These are phyloP conservation scores for Vigna angularis DNA, from an alignment of 306 rosid genomes.

Conservation along the genomic window DNA sequence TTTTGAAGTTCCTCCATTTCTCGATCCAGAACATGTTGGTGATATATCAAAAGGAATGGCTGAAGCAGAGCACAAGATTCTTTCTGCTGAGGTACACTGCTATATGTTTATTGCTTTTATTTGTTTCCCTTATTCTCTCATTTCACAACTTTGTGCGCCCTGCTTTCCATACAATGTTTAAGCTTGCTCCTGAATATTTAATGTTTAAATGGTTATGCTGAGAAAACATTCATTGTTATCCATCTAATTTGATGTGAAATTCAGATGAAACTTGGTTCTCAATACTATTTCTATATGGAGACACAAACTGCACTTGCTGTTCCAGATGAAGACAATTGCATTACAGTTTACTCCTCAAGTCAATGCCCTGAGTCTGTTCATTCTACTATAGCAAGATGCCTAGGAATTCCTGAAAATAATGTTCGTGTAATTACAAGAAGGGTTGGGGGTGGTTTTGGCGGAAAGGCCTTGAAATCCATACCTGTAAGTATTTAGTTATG, in stretches of 20 bases:
- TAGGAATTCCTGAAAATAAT: slow-evolving; percentile 78
- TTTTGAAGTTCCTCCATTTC: slow-evolving; percentile 63
- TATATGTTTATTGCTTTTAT: background rate
- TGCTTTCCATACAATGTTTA: slow-evolving; percentile 19
- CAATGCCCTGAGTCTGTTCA: slow-evolving; percentile 69
- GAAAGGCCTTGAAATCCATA: slow-evolving; percentile 60
- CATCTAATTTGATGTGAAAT: slow-evolving; percentile 37
- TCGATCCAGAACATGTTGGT: slow-evolving; percentile 71
- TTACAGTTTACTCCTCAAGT: slow-evolving; percentile 71
- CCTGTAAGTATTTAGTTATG: slow-evolving; percentile 61
- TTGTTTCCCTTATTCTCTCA: background rate
- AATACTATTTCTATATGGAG: slow-evolving; percentile 93
- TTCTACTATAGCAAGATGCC: slow-evolving; percentile 69
- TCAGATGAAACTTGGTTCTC: slow-evolving; percentile 86
- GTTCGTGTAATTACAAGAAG: slow-evolving; percentile 90
- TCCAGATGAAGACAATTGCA: slow-evolving; percentile 95
- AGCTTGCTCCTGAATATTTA: slow-evolving; percentile 23
- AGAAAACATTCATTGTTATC: slow-evolving; percentile 1
- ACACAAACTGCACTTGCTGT: slow-evolving; percentile 88
- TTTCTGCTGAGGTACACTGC: slow-evolving; percentile 69
- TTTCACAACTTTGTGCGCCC: background rate
- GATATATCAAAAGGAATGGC: slow-evolving; percentile 87
- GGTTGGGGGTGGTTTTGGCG: slow-evolving; percentile 97
- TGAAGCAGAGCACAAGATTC: slow-evolving; percentile 77
- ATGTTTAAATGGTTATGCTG: slow-evolving; percentile 14